Base-by-base conservation (phyloP, 768 basidiomycete genomes). In the Leccinum rimulosum region DNA sequence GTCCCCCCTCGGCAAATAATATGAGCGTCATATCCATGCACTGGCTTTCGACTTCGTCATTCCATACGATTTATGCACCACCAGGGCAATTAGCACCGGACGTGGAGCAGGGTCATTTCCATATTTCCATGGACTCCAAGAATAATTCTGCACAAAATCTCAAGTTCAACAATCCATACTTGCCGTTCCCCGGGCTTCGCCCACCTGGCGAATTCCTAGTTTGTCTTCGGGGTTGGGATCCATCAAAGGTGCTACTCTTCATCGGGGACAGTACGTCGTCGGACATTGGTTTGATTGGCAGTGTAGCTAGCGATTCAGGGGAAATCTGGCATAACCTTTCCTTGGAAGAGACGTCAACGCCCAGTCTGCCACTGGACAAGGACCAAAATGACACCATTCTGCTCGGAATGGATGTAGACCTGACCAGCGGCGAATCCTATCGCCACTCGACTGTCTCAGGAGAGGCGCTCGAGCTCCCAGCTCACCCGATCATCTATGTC, bases 31-130 rank as follows among this genome's bases (percentile, higher is more conserved):
- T 85, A 28, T 83, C 85, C 6, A 71, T 84, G 9, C 77, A 81
- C 27, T 93, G 91, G 91, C 77, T 92, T 7, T 80, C 86, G 1
- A 80, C 84, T 10, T 80, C 86, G 27, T 84, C 86, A 3, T 91
- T 92, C 70, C 79, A 87, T 57, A 79, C 82, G 22, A 82, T 83
- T 57, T 91, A 88, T 65, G 78, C 79, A 3, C 79, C 84, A 56
- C 80, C 77, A 9, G 71, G 66, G 4, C 68, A 70, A 28, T 57
- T 75, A 6, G 62, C 64, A 10, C 73, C 79, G 3, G 78, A 82
- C 19, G 66, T 67, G 33, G 75, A 76, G 43, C 80, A 82, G 51
- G 62, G 63, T 8, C 81, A 83, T 64, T 71, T 75, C 53, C 68
- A 81, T 36, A 62, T 76, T 14, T 70, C 72, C 3, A 66, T 79